Evolutionary conservation across 345 rosid genomes (phyloP).

Genomic region (Citrus sinensis): DNA sequence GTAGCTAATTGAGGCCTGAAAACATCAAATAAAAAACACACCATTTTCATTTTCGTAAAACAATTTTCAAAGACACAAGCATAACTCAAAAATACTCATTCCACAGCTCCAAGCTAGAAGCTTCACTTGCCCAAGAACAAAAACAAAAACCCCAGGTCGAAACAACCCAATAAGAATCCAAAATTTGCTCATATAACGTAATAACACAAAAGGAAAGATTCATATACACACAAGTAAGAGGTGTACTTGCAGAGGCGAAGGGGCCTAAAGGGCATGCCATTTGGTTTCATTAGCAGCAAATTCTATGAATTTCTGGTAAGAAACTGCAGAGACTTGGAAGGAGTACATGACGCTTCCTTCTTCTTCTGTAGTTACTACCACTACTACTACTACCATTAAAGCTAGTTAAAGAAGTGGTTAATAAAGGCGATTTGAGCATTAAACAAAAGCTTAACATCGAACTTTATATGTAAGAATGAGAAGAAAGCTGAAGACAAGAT

Average conservation of each 20-base stretch:
- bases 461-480: conserved; percentile 16
- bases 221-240: not conserved
- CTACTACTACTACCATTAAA: not conserved
- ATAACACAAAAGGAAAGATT: not conserved
- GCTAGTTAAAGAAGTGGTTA: not conserved
- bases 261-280: conserved; percentile 33
- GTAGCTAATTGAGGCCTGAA: too few species aligned
- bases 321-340: conserved; percentile 42
- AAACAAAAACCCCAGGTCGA: not conserved
- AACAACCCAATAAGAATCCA: not conserved
- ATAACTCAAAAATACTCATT: not conserved
- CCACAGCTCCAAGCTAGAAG: not conserved
- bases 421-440: conserved; percentile 12
- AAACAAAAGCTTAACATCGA: conserved; percentile 24
- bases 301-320: conserved; percentile 56
- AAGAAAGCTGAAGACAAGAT: not conserved
- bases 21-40: too few species aligned
- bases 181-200: not conserved
- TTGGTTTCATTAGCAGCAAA: conserved; percentile 57
- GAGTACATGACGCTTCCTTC: conserved; percentile 12
- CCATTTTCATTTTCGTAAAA: too few species aligned
- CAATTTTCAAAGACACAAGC: too few species aligned
- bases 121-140: not conserved
- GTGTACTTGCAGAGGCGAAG: conserved; percentile 70
- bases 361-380: not conserved